Evolutionary conservation across 495 filamentous ascomycete species (phyloP).

Genomic region (Glutinoglossum americanum): DNA sequence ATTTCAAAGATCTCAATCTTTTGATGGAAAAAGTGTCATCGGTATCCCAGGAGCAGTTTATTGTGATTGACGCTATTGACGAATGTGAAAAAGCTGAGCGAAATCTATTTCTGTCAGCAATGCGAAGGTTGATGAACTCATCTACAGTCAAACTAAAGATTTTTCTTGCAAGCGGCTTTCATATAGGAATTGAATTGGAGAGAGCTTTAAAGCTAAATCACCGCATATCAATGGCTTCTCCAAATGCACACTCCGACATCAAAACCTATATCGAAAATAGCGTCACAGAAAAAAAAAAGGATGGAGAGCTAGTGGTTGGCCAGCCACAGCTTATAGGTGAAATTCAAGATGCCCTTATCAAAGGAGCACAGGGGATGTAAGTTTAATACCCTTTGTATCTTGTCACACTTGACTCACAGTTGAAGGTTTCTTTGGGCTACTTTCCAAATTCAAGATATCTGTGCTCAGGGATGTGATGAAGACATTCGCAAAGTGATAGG

Average conservation of each 20-base stretch:
- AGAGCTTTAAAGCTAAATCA: background rate
- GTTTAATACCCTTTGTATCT: conserved; percentile 3
- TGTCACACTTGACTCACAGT: background rate
- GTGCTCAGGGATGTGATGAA: conserved; percentile 8
- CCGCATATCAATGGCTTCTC: background rate
- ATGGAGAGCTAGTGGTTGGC: conserved; percentile 7
- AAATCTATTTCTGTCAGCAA: conserved; percentile 1
- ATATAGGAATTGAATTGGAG: conserved; percentile 1
- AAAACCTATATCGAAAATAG: conserved; percentile 1
- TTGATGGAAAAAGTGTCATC: conserved; percentile 1
- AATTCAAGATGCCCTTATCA: conserved; percentile 4
- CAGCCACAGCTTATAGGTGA: conserved; percentile 4
- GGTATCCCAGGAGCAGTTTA: conserved; percentile 4
- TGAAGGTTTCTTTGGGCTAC: conserved; percentile 16
- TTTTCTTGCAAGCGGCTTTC: conserved; percentile 7
- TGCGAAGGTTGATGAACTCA: conserved; percentile 1
- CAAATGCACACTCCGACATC: conserved; percentile 5
- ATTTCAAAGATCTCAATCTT: conserved; percentile 3
- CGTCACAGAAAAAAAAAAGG: background rate
- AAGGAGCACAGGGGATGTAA: conserved; percentile 8
- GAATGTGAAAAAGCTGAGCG: conserved; percentile 9
- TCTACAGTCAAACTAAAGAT: conserved; percentile 7
- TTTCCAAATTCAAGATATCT: conserved; percentile 13
- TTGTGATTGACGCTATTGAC: conserved; percentile 13
- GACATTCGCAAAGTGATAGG: conserved; percentile 8